Conservation (phyloP, 352 stramenopile species). For the Phytophthora chlamydospora region DNA sequence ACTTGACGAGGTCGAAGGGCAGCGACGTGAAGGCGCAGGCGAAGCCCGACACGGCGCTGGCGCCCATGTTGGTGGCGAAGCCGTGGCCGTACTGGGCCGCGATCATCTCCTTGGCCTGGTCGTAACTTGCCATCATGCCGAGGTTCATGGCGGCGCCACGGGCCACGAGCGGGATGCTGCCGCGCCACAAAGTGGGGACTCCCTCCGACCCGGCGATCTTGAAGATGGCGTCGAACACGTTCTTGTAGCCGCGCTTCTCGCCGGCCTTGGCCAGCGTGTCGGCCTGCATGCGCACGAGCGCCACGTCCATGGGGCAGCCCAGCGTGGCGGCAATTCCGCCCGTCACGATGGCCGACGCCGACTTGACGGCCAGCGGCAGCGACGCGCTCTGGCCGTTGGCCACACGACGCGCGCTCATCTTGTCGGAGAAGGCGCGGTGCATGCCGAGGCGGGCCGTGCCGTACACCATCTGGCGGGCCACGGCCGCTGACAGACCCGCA, state of each 20-base stretch:
- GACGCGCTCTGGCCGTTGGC: conserved; percentile 72
- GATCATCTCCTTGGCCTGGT: conserved; percentile 96
- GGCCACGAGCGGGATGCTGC: conserved; percentile 93
- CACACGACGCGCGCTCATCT: conserved; percentile 72
- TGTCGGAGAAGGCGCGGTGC: conserved; percentile 85
- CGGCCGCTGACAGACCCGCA: conserved; percentile 77
- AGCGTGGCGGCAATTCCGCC: conserved; percentile 94
- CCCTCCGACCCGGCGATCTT: conserved; percentile 91
- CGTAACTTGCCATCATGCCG: conserved; percentile 99
- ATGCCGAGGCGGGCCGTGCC: conserved; percentile 85
- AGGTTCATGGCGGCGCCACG: conserved; percentile 99
- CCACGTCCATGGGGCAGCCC: conserved; percentile 98
- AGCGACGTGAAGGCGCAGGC: conserved; percentile 97
- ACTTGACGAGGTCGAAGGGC: conserved; percentile 99
- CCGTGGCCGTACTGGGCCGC: conserved; percentile 66
- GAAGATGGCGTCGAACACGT: conserved; percentile 97
- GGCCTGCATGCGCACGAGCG: conserved; percentile 97
- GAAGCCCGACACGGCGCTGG: conserved; percentile 96
- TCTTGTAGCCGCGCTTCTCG: conserved; percentile 98
- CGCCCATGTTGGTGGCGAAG: conserved; percentile 93
- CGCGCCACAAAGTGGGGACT: conserved; percentile 90
- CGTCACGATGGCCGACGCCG: conserved; percentile 71
- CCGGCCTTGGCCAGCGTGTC: conserved; percentile 93
- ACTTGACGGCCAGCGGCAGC: conserved; percentile 80
- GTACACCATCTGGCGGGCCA: conserved; percentile 88